These are phyloP conservation scores for Pilasporangium apinafurcum DNA, from an alignment of 352 stramenopile genomes.

Conservation along the genomic window DNA sequence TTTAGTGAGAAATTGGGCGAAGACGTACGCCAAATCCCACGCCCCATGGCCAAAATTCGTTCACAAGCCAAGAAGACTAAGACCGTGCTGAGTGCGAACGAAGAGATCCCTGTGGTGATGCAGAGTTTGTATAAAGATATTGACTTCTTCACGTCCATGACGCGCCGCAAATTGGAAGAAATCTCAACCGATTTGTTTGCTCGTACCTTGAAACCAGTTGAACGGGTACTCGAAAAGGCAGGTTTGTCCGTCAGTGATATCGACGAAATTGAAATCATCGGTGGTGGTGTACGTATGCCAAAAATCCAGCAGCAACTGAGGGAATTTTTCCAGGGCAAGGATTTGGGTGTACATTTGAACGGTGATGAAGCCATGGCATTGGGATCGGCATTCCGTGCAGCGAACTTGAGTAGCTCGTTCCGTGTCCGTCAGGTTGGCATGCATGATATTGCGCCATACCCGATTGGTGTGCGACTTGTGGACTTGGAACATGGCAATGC, in stretches of 20 bases:
- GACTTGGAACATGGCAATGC: slow-evolving; percentile 45
- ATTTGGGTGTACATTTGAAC: slow-evolving; percentile 96
- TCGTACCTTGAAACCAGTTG: slow-evolving; percentile 80
- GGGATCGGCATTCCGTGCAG: slow-evolving; percentile 92
- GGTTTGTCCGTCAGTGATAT: slow-evolving; percentile 91
- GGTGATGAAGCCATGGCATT: slow-evolving; percentile 97
- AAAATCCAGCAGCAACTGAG: slow-evolving; percentile 90
- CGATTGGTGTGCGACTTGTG: slow-evolving; percentile 81
- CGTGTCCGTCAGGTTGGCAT: slow-evolving; percentile 94
- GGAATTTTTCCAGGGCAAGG: slow-evolving; percentile 65
- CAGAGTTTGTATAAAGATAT: slow-evolving; percentile 93
- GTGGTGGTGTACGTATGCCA: slow-evolving; percentile 94
- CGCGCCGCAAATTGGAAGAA: slow-evolving; percentile 89
- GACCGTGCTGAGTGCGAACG: slow-evolving; percentile 96
- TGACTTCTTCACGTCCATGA: slow-evolving; percentile 91
- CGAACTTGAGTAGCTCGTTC: slow-evolving; percentile 96
- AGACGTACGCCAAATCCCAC: slow-evolving; percentile 86
- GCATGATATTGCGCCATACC: slow-evolving; percentile 89
- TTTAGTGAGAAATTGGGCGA: slow-evolving; percentile 92
- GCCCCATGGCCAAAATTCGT: slow-evolving; percentile 94
- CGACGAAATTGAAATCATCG: slow-evolving; percentile 95
- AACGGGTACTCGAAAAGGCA: slow-evolving; percentile 79
- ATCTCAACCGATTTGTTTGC: slow-evolving; percentile 86
- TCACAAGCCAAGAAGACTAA: slow-evolving; percentile 96
- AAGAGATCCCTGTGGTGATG: slow-evolving; percentile 94